Conservation (phyloP, 176 grass and related monocot genomes). For the Elaeis guineensis region DNA sequence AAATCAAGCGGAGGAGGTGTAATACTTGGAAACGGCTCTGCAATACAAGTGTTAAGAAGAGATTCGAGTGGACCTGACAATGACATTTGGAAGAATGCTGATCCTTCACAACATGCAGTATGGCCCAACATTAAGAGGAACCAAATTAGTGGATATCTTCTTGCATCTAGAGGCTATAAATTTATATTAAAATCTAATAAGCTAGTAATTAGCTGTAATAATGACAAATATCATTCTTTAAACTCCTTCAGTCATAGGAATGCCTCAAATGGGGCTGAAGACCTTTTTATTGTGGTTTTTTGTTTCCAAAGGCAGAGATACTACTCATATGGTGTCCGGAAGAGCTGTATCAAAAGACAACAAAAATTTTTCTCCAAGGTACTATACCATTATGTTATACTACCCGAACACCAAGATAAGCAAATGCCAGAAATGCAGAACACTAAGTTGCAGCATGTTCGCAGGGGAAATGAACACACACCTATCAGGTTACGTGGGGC, state of each 20-base stretch:
- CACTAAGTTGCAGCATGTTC: background rate
- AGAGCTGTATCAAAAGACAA: constrained; percentile 18
- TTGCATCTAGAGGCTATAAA: too few relatives aligned
- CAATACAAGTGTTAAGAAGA: too few relatives aligned
- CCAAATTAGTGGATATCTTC: too few relatives aligned
- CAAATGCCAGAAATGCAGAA: background rate
- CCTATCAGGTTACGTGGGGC: too few relatives aligned
- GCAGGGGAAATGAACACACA: too few relatives aligned
- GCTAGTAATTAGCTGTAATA: too few relatives aligned
- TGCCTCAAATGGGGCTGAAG: constrained; percentile 1
- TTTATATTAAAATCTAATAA: too few relatives aligned
- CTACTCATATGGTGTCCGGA: background rate
- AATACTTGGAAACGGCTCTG: too few relatives aligned
- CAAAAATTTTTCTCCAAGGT: background rate
- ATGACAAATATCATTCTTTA: constrained; percentile 12
- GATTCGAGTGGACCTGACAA: too few relatives aligned
- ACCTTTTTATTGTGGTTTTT: background rate
- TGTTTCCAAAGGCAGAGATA: background rate
- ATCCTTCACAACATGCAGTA: too few relatives aligned
- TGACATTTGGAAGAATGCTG: background rate
- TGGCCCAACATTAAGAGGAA: too few relatives aligned
- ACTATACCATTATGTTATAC: background rate
- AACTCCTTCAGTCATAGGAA: constrained; percentile 10
- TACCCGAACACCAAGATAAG: background rate
- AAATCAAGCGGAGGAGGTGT: too few relatives aligned